Evolutionary conservation across 306 rosid genomes (phyloP).

Genomic region (Benincasa hispida): DNA sequence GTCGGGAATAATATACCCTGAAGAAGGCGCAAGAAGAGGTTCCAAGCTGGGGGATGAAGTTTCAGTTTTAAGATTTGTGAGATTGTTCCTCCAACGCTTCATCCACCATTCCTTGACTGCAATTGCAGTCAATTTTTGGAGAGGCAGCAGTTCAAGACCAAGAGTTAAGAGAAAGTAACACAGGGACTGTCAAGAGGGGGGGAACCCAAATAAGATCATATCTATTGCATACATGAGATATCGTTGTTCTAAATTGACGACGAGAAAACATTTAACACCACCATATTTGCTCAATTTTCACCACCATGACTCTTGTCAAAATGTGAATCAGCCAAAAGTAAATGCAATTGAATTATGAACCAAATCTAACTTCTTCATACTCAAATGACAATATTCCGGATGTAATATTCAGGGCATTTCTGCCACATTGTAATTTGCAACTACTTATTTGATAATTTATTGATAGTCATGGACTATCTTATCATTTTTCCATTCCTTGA

Average conservation of each 20-base stretch:
- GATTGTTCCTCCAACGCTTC: slow-evolving; percentile 1
- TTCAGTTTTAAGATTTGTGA: slow-evolving; percentile 16
- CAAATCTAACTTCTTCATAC: neutral
- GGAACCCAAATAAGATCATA: neutral
- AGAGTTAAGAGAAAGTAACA: slow-evolving; percentile 67
- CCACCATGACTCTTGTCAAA: neutral
- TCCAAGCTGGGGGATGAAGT: slow-evolving; percentile 41
- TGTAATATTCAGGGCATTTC: neutral
- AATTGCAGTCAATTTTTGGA: slow-evolving; percentile 35
- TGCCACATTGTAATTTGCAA: neutral
- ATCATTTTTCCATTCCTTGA: neutral
- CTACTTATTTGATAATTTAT: neutral
- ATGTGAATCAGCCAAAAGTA: neutral
- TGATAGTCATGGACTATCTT: neutral
- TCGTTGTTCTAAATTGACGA: neutral
- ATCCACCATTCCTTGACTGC: slow-evolving; percentile 47
- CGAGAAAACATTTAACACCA: neutral
- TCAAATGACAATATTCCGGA: neutral
- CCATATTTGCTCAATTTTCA: neutral
- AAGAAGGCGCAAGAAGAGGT: slow-evolving; percentile 48
- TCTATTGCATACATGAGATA: neutral
- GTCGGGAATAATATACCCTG: slow-evolving; percentile 29
- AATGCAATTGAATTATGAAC: neutral
- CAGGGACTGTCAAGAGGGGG: slow-evolving; percentile 35
- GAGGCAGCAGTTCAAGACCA: slow-evolving; percentile 59